A percentile compares a stretch with the other conserved stretches of the same genome.
phyloP scores from a whole-genome alignment of 2,329 filamentous ascomycete species.

The Lachnellula hyalina region DNA sequence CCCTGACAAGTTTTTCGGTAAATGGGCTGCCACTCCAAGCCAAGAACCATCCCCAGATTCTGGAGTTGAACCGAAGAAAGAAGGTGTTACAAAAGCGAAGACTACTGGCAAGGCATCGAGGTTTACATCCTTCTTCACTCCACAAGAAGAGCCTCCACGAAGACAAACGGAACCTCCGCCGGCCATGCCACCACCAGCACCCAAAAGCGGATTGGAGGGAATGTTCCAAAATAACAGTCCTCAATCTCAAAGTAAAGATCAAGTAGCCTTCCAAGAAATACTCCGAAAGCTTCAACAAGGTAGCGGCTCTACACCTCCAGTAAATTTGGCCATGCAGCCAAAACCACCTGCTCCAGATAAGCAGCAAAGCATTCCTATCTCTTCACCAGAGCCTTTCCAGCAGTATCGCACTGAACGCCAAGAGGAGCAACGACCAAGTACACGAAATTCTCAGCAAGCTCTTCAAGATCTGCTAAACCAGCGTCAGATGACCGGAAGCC shows the following conservation, averaged over 20 bases:
- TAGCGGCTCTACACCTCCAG: constrained; percentile 39
- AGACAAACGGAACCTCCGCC: constrained; percentile 45
- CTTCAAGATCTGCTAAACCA: constrained; percentile 48
- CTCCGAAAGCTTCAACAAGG: constrained; percentile 69
- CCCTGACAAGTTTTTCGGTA: constrained; percentile 73
- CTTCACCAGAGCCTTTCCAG: constrained; percentile 39
- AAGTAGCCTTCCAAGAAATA: constrained; percentile 79
- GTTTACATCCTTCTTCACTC: constrained; percentile 76
- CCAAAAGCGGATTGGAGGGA: constrained; percentile 20
- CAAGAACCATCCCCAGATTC: constrained; percentile 39
- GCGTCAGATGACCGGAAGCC: constrained; percentile 33
- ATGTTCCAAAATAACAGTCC: constrained; percentile 18
- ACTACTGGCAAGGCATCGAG: constrained; percentile 64
- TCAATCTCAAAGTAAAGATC: constrained; percentile 50
- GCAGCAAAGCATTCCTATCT: constrained; percentile 40
- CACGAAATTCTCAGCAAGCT: constrained; percentile 33
- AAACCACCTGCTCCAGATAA: constrained; percentile 40
- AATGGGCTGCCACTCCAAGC: constrained; percentile 44
- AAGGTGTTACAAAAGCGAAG: constrained; percentile 48
- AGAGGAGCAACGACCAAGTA: constrained; percentile 24
- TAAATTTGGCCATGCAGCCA: constrained; percentile 29
- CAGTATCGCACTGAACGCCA: constrained; percentile 30
- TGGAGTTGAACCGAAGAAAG: constrained; percentile 38
- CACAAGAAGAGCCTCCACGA: constrained; percentile 46
- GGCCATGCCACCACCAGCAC: constrained; percentile 31